Percentiles rank a stretch among this genome's conserved stretches.
Conservation (phyloP, 129 eudicot species). For the Mikania micrantha region DNA sequence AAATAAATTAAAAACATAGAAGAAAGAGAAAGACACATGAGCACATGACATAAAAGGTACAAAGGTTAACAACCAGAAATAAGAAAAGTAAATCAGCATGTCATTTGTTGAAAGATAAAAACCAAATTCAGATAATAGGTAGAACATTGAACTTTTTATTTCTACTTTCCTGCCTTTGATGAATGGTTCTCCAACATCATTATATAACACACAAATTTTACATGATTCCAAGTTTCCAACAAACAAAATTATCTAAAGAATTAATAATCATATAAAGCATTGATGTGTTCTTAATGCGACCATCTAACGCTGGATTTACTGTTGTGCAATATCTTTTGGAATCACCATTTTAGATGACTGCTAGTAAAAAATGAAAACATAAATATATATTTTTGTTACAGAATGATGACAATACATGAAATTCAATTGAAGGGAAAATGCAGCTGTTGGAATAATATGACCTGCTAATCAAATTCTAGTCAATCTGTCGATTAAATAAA, state of each 20-base stretch:
- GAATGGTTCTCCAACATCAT: neutral
- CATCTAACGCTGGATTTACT: neutral
- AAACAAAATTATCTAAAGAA: neutral
- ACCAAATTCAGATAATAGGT: neutral
- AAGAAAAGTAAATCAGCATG: conserved; percentile 1
- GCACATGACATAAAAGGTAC: neutral
- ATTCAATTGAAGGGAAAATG: neutral
- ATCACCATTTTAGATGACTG: neutral
- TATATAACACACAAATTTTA: neutral
- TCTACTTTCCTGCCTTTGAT: neutral
- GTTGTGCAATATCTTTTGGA: neutral
- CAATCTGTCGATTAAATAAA: neutral
- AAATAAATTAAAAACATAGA: neutral
- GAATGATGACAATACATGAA: neutral
- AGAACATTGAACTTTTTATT: neutral
- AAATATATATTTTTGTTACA: neutral
- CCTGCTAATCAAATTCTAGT: neutral
- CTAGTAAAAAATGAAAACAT: neutral
- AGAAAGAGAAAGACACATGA: neutral
- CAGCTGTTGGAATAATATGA: neutral
- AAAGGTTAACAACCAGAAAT: neutral
- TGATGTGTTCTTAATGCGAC: neutral
- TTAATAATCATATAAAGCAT: neutral
- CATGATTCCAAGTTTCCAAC: neutral
- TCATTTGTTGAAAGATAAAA: conserved; percentile 4